Percentiles rank a stretch among this genome's conserved stretches.
phyloP scores from a whole-genome alignment of 495 filamentous ascomycete genomes.

The Oleoguttula mirabilis region DNA sequence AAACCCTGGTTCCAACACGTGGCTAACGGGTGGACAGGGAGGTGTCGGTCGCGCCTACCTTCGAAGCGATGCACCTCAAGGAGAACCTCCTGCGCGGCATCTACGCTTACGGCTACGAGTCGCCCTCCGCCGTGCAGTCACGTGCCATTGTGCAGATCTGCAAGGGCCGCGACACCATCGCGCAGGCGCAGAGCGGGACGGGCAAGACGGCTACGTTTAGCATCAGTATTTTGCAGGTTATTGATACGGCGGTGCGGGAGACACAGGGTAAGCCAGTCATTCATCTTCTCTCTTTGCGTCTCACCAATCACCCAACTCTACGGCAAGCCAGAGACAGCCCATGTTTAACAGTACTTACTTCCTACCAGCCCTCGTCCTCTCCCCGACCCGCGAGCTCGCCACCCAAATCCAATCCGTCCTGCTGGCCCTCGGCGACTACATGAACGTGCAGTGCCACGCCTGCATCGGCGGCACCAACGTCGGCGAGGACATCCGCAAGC shows the following conservation, averaged over 20 bases:
- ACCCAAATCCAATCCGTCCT: constrained; percentile 97
- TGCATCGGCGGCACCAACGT: constrained; percentile 98
- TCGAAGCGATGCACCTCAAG: constrained; percentile 61
- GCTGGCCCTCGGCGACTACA: constrained; percentile 95
- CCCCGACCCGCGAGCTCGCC: constrained; percentile 92
- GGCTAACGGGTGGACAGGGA: constrained; percentile 56
- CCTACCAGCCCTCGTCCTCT: constrained; percentile 76
- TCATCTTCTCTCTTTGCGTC: no score
- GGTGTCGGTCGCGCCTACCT: constrained; percentile 70
- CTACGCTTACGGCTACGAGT: constrained; percentile 97
- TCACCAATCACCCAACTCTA: no score
- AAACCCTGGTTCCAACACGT: no score
- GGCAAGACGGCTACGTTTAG: constrained; percentile 99
- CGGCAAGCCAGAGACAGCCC: no score
- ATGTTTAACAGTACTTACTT: no score
- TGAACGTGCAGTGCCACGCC: constrained; percentile 98
- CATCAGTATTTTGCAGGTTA: constrained; percentile 89
- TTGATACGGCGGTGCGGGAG: constrained; percentile 52
- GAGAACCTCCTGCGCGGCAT: constrained; percentile 93
- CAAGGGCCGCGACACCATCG: constrained; percentile 96
- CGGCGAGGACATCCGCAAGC: constrained; percentile 91
- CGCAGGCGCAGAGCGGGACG: constrained; percentile 97
- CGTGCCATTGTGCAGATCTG: constrained; percentile 97
- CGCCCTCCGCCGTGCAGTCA: constrained; percentile 91
- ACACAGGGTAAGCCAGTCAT: constrained; percentile 74